Base-by-base conservation (phyloP, 768 basidiomycete species). In the Calocybe gangraenosa region DNA sequence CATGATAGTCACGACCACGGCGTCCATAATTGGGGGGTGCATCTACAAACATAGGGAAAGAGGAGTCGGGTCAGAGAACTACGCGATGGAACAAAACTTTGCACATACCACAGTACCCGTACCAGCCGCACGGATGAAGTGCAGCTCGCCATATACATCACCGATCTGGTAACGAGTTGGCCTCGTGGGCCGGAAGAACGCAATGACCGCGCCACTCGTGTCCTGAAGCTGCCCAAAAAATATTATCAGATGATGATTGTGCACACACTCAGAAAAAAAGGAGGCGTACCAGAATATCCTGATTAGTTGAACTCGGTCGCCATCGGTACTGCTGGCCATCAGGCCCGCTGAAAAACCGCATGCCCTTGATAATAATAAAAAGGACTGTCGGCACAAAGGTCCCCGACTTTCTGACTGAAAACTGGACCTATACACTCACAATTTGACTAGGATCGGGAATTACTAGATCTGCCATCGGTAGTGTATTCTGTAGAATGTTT, bases 11-110 rank as follows among this genome's bases (percentile, higher is more conserved):
- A 92, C 81, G 20, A 84, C 84, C 49, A 92, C 87, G 36, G 79
- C 81, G 71, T 92, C 87, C 89, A 92, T 92, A 65, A 92, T 82
- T 53, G 89, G 89, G 41, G 87, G 88, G 60, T 89, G 88, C 73
- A 81, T 86, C 87, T 89, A n/a, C n/a, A n/a, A n/a, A n/a, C n/a
- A n/a, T n/a, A n/a, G n/a, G n/a, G 59, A 42, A 47, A 35, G 53
- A 84, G 60, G n/a, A n/a, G n/a, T n/a, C 37, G 49, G 40, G 53
- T 17, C 41, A 50, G 37, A 30, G 34, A 42, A 45, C 41, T 31
- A 42, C 35, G 37, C 40, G 41, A 40, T 18, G 50, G 40, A 41
- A 46, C 37, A 53, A 58, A 58, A 30, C n/a, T n/a, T n/a, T 53
- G 62, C 38, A 59, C 71, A 66, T 68, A 90, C 89, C 67, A 92